Conservation (phyloP, 176 grass and related monocot species). For the Bolboschoenus planiculmis region DNA sequence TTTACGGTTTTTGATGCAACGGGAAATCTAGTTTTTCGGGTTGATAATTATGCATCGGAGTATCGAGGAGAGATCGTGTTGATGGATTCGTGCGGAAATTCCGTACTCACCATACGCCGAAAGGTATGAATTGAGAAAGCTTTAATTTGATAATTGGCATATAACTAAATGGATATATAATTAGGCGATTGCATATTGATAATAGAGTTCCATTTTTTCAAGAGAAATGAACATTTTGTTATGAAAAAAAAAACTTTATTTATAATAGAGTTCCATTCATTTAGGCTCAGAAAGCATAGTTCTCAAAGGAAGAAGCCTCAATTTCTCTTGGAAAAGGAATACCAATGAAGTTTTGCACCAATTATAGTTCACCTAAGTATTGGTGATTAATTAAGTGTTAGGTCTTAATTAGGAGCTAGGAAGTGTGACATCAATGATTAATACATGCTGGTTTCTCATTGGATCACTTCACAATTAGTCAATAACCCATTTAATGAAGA, state of each 20-base stretch:
- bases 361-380: neutral
- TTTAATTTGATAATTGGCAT: neutral
- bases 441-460: neutral
- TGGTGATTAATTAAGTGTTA: neutral
- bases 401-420: neutral
- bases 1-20: slow-evolving; percentile 80
- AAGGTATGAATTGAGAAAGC: slow-evolving; percentile 27
- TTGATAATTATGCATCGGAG: slow-evolving; percentile 71
- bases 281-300: neutral
- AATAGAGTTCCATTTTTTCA: neutral
- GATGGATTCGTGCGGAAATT: slow-evolving; percentile 62
- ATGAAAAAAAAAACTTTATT: too few species aligned
- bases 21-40: slow-evolving; percentile 78
- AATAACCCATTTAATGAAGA: neutral
- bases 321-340: neutral
- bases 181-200: neutral
- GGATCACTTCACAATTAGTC: neutral
- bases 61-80: slow-evolving; percentile 57
- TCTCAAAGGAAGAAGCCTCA: too few species aligned
- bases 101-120: slow-evolving; percentile 60
- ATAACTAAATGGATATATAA: neutral
- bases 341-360: neutral
- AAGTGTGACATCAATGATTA: neutral
- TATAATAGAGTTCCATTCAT: neutral
- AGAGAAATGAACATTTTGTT: neutral